A percentile compares a stretch with the other conserved stretches of the same genome.
Conservation (phyloP, 2,329 filamentous ascomycete genomes). For the Sordariomycetes sp. region DNA sequence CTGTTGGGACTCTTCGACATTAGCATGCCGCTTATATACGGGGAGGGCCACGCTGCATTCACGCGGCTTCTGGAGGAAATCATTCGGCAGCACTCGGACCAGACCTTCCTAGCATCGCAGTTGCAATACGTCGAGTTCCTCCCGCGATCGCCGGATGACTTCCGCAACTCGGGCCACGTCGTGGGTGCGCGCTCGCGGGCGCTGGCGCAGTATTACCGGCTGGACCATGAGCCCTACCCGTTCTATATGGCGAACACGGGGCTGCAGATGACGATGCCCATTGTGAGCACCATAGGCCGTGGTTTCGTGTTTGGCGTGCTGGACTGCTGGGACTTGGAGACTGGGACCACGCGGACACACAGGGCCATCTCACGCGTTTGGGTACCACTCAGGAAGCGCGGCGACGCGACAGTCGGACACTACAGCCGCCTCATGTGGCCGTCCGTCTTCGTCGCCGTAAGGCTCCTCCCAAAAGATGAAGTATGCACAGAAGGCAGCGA, state of each 20-base stretch:
- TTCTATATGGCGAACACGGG: conserved; percentile 3
- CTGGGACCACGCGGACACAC: not conserved
- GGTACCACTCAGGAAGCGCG: not conserved
- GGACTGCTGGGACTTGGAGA: conserved; percentile 1
- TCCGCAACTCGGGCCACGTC: too few relatives aligned
- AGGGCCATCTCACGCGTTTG: conserved; percentile 1
- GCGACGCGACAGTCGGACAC: not conserved
- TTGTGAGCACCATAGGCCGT: not conserved
- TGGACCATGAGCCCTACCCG: not conserved
- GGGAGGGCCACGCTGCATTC: conserved; percentile 18
- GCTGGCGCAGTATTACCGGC: too few relatives aligned
- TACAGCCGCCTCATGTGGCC: too few relatives aligned
- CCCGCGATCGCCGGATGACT: too few relatives aligned
- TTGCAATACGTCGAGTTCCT: too few relatives aligned
- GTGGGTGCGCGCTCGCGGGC: too few relatives aligned
- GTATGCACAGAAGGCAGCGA: too few relatives aligned
- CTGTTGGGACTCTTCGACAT: conserved; percentile 16
- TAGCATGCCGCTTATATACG: conserved; percentile 17
- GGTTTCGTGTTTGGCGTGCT: conserved; percentile 1
- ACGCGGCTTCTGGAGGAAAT: conserved; percentile 22
- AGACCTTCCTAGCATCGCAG: conserved; percentile 22
- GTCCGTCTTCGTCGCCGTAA: too few relatives aligned
- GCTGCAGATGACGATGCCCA: not conserved
- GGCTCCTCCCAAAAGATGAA: too few relatives aligned
- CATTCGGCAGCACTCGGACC: conserved; percentile 19